Base-by-base conservation (phyloP, 116 monocot genomes). In the Papilionanthe hybrid region DNA sequence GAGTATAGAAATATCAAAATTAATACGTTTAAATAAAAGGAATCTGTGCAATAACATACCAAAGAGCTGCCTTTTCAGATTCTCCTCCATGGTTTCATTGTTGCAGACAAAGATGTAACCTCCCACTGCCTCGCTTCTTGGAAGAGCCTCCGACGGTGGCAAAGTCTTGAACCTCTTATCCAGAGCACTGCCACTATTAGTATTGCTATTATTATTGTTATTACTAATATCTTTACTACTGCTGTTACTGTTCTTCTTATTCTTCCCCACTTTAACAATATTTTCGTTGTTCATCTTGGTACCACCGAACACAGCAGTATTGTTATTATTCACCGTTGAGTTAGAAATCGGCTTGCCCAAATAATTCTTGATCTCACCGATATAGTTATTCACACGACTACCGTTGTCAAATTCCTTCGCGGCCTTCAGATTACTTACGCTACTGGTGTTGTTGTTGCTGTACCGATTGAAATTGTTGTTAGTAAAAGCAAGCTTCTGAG, bases 1-100 rank as follows among this genome's bases (percentile, higher is more conserved):
- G 12, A 4, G 56, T 56, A 11, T 15, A 56, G 56, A 18, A 56
- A 56, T 4, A 56, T 56, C 12, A 4, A 12, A 18, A 56, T 4
- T 1, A 56, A 12, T 13, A 56, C 56, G 19, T 4, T 4, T 56
- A 18, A 27, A 41, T 11, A 41, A 72, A 23, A 20, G 72, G 17
- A 72, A 72, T 42, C 18, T 72, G 32, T 20, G 18, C 12, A 20
- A 47, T 7, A 74, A 82, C 78, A 5, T 80, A 80, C 89, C 89
- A 78, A 89, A 89, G 47, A 89, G 84, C 71, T 84, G 86, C 75
- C 86, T 82, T 17, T 78, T 82, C 49, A 89, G 89, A 55, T 89
- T 89, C 84, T 89, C 89, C 86, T 89, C 86, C 89, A 89, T 89
- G 69, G 89, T 89, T 23, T 89, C 89, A 60, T 89, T 89, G 82